These are phyloP conservation scores for Gentiana dahurica DNA, from an alignment of 257 asterid species.

Conservation along the genomic window DNA sequence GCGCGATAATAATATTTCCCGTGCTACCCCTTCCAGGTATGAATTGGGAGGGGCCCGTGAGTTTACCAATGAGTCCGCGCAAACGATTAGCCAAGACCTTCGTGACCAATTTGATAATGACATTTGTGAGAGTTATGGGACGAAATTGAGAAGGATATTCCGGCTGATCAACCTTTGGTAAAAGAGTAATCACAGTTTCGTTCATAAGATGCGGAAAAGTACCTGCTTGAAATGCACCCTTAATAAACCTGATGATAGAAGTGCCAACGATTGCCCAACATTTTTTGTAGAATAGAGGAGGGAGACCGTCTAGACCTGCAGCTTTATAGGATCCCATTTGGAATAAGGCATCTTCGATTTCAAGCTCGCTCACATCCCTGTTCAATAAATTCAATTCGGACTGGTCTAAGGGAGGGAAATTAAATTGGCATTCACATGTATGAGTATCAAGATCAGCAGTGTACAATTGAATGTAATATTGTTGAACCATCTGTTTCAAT, in stretches of 20 bases:
- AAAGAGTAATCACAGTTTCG: background rate
- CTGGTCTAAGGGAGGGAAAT: no score
- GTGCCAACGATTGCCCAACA: background rate
- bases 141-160: background rate
- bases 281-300: background rate
- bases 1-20: no score
- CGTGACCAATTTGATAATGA: background rate
- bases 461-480: no score
- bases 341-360: background rate
- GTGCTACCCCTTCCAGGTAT: no score
- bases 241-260: background rate
- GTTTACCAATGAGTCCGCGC: background rate
- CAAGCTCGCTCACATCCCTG: no score
- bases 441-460: no score
- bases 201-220: background rate
- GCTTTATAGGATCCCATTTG: background rate
- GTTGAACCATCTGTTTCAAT: no score
- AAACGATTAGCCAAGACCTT: background rate
- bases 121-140: background rate
- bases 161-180: background rate
- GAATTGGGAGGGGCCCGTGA: no score
- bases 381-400: no score
- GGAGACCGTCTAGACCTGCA: background rate
- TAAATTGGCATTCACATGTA: no score
- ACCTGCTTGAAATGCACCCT: background rate